Conservation (phyloP, 1,284 basidiomycete genomes). For the Sanguinoderma infundibulare region DNA sequence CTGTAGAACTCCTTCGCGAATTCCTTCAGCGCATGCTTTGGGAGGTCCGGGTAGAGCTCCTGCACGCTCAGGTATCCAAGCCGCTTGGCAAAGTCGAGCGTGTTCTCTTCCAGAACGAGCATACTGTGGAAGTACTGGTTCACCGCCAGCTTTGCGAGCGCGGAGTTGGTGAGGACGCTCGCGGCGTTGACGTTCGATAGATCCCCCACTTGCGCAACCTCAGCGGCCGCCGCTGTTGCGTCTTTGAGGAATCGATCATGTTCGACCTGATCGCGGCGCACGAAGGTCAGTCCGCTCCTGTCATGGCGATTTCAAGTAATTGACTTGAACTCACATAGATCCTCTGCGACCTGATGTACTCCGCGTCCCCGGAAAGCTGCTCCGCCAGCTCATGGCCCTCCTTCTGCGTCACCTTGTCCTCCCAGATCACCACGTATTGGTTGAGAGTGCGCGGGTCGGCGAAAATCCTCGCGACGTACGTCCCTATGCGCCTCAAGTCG, state of each 20-base stretch:
- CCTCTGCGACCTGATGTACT: background rate
- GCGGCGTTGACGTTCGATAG: background rate
- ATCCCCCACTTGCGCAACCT: too few relatives aligned
- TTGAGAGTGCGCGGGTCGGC: too few relatives aligned
- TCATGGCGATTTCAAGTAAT: too few relatives aligned
- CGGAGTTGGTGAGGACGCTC: background rate
- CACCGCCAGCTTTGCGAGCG: too few relatives aligned
- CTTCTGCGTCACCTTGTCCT: conserved; percentile 24
- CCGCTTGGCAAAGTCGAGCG: conserved; percentile 26
- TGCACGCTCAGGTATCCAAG: conserved; percentile 28
- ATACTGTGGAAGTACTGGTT: too few relatives aligned
- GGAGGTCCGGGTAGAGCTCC: conserved; percentile 30
- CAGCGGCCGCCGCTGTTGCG: too few relatives aligned
- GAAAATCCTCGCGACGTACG: too few relatives aligned
- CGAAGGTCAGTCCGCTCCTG: too few relatives aligned
- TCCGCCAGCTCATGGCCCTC: conserved; percentile 14
- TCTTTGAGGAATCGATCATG: too few relatives aligned
- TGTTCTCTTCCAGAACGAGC: conserved; percentile 7
- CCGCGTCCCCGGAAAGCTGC: conserved; percentile 7
- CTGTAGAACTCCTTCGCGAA: conserved; percentile 24
- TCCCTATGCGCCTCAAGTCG: too few relatives aligned
- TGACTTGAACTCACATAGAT: too few relatives aligned
- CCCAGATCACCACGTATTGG: conserved; percentile 28
- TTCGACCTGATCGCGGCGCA: too few relatives aligned
- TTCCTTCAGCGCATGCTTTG: conserved; percentile 21